Evolutionary conservation across 2,329 filamentous ascomycete species (phyloP).

Genomic region (Fusarium brevicatenulatum): DNA sequence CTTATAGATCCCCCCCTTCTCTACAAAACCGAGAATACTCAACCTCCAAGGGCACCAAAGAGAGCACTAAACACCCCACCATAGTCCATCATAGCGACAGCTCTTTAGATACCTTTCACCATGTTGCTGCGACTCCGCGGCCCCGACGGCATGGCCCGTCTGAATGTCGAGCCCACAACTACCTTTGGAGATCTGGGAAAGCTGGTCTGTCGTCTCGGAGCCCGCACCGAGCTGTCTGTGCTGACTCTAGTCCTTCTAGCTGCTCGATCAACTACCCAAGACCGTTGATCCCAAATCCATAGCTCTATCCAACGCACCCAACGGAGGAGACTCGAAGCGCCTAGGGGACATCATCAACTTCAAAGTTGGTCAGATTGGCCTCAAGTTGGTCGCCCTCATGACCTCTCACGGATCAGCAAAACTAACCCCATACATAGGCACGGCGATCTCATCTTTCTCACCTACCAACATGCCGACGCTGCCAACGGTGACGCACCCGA

Average conservation of each 20-base stretch:
- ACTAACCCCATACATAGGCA: constrained; percentile 61
- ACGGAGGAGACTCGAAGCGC: constrained; percentile 66
- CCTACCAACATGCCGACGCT: constrained; percentile 72
- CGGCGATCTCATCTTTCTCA: constrained; percentile 90
- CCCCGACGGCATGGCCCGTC: constrained; percentile 90
- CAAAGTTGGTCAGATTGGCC: constrained; percentile 67
- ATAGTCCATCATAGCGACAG: constrained; percentile 13
- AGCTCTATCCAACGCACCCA: constrained; percentile 69
- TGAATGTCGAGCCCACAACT: constrained; percentile 78
- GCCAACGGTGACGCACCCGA: constrained; percentile 46
- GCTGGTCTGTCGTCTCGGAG: constrained; percentile 54
- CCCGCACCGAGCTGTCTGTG: not conserved
- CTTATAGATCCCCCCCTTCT: not conserved
- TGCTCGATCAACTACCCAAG: constrained; percentile 67
- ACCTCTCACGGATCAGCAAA: not conserved
- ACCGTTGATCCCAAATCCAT: constrained; percentile 71
- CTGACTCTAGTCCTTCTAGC: constrained; percentile 51
- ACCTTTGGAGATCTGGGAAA: constrained; percentile 73
- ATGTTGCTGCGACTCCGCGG: constrained; percentile 91
- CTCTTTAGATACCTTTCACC: constrained; percentile 38
- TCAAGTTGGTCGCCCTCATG: constrained; percentile 58
- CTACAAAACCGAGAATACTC: not conserved
- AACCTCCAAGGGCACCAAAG: not conserved
- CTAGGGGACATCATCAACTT: constrained; percentile 67
- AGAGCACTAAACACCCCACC: constrained; percentile 24